Evolutionary conservation across 352 stramenopile species (phyloP), one percentile per base, ranked within the genome.

Genomic region (Pythium insidiosum): DNA sequence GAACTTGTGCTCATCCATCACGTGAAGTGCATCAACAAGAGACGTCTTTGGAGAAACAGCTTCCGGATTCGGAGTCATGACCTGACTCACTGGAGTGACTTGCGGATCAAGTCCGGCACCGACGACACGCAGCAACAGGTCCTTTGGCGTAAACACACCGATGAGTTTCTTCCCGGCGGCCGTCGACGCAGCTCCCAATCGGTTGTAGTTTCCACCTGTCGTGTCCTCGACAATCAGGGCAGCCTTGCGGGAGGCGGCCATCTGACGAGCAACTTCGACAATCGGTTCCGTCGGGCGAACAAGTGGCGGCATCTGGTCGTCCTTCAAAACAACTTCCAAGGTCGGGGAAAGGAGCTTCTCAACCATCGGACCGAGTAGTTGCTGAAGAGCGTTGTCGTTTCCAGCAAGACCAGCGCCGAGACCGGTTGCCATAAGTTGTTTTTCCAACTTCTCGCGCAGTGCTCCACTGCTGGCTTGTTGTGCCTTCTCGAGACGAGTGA

Each of bases 1-100:
- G 59, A 98, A 99, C 47, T 95, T 94, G 52, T 98, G 94, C 46
- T 98, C 95, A 53, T 98, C 93, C 94, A 99, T 98, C 19, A 97
- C 88, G 56, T 99, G 95, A 31, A 99, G 71, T 16, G 95, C 95
- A 46, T 99, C 96, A 7, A 98, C 66, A 9, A 99, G 84, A 22
- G 87, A 96, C 4, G 88, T 97, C 39, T 70, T 93, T 5, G 92
- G 90, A 15, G 75, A 75, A 15, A 96, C 91, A 13, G 84, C 86
- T 60, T 99, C 95, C 1, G 96, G 96, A 50, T 97, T 94, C 5
- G 85, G 85, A 12, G 96, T 99, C 95, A 99, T 99, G 19, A 98
- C 92, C 55, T 91, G 66, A 15, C 69, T 84, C 13, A 99, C 86
- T 11, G 65, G 65, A 38, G 93, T 98, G 43, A 68, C 76, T 16